Percentiles rank a stretch among this genome's conserved stretches.
Conservation (phyloP, 2,329 filamentous ascomycete species). For the Ophiostoma piceae region DNA sequence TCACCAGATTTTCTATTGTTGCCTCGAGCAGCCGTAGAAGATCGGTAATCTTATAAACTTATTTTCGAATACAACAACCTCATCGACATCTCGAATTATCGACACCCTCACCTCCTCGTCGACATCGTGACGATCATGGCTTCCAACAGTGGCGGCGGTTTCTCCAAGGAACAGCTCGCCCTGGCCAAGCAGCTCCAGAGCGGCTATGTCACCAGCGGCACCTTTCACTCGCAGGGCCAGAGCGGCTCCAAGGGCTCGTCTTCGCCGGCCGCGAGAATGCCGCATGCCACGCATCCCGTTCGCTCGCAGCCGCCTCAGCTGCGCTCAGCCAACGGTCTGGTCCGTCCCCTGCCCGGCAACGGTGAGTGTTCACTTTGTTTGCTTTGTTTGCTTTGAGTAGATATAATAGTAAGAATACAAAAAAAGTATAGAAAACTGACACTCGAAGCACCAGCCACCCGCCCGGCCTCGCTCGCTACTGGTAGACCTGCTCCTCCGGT, state of each 20-base stretch:
- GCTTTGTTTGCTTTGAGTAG: too few relatives aligned
- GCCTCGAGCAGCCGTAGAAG: background rate
- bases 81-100: too few relatives aligned
- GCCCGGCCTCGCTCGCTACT: background rate
- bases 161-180: constrained; percentile 24
- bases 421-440: background rate
- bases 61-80: background rate
- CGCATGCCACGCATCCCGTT: background rate
- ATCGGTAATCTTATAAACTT: background rate
- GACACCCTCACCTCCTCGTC: background rate
- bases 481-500: background rate
- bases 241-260: background rate
- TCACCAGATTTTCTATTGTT: background rate
- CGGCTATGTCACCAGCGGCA: constrained; percentile 21
- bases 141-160: background rate
- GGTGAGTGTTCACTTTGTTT: background rate
- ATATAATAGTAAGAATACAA: too few relatives aligned
- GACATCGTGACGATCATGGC: constrained; percentile 3
- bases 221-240: constrained; percentile 14
- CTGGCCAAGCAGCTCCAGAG: constrained; percentile 25
- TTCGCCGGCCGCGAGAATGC: background rate
- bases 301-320: constrained; percentile 2
- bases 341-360: constrained; percentile 19
- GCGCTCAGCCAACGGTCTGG: constrained; percentile 17
- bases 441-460: background rate